Percentiles rank a stretch among this genome's conserved stretches.
Evolutionary conservation across 2,329 filamentous ascomycete genomes (phyloP).

Genomic region (Fusarium subtropicale): DNA sequence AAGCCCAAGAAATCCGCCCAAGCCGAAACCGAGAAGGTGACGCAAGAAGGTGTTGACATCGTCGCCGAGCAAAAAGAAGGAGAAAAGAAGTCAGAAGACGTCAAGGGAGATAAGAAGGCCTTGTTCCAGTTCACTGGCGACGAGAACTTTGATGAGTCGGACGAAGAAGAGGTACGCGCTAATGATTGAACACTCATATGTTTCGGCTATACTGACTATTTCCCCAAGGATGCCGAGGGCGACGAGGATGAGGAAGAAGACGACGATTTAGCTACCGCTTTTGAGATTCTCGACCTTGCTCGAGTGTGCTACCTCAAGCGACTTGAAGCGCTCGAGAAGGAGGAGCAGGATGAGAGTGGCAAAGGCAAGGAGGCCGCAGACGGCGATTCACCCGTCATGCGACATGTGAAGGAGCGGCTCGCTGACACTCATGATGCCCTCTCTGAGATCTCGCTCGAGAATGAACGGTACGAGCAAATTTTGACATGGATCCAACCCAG

Average conservation of each 20-base stretch:
- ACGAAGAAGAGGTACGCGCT: constrained; percentile 70
- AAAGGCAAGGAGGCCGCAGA: constrained; percentile 58
- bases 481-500: background rate
- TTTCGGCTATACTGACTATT: constrained; percentile 19
- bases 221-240: constrained; percentile 51
- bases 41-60: constrained; percentile 60
- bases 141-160: constrained; percentile 89
- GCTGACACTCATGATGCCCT: constrained; percentile 95
- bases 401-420: constrained; percentile 83
- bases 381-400: constrained; percentile 56
- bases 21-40: constrained; percentile 56
- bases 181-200: background rate
- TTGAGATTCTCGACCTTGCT: constrained; percentile 85
- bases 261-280: constrained; percentile 82
- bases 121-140: constrained; percentile 94
- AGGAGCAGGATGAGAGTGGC: constrained; percentile 51
- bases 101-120: constrained; percentile 71
- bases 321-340: constrained; percentile 56
- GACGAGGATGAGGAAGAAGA: constrained; percentile 69
- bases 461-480: constrained; percentile 72
- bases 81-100: constrained; percentile 54
- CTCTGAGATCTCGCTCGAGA: constrained; percentile 96
- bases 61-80: constrained; percentile 59
- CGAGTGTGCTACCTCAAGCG: constrained; percentile 72
- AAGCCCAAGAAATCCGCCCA: constrained; percentile 56